phyloP scores from a whole-genome alignment of 805 yeast species.

The Monosporozyma servazzii region DNA sequence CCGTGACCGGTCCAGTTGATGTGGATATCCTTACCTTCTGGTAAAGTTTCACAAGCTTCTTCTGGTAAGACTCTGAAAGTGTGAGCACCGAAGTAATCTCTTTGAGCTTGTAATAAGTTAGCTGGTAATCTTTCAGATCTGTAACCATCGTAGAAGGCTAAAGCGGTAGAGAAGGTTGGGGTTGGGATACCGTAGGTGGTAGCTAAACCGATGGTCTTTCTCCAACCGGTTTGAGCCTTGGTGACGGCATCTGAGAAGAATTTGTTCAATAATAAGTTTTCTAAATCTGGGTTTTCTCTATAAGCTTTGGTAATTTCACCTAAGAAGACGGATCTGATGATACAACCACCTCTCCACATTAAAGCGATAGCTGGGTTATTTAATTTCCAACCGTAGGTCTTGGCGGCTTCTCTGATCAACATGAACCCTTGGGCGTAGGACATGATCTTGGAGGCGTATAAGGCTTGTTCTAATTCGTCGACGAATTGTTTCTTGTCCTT shows the following conservation, averaged over 20 bases:
- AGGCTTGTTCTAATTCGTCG: conserved; percentile 94
- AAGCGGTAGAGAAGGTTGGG: conserved; percentile 95
- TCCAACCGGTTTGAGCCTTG: conserved; percentile 95
- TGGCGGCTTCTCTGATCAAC: conserved; percentile 97
- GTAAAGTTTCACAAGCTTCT: conserved; percentile 62
- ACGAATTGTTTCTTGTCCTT: conserved; percentile 76
- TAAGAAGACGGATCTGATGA: conserved; percentile 95
- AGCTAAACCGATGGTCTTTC: conserved; percentile 73
- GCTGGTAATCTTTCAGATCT: conserved; percentile 94
- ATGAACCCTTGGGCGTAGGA: conserved; percentile 99
- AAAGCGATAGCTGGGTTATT: conserved; percentile 97
- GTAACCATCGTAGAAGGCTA: conserved; percentile 97
- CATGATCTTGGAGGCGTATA: conserved; percentile 95
- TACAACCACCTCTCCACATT: conserved; percentile 99
- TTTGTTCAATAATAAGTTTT: conserved; percentile 90
- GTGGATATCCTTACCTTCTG: conserved; percentile 78
- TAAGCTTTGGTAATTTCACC: conserved; percentile 95
- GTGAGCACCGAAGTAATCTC: conserved; percentile 99
- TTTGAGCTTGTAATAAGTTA: conserved; percentile 96
- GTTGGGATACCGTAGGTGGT: conserved; percentile 87
- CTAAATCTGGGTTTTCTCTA: conserved; percentile 86
- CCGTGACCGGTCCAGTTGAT: conserved; percentile 99
- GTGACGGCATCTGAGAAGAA: conserved; percentile 87
- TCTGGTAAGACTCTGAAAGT: conserved; percentile 94
- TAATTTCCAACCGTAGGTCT: conserved; percentile 92